Conservation (phyloP, 2,329 filamentous ascomycete species). For the Fonsecaea pedrosoi region DNA sequence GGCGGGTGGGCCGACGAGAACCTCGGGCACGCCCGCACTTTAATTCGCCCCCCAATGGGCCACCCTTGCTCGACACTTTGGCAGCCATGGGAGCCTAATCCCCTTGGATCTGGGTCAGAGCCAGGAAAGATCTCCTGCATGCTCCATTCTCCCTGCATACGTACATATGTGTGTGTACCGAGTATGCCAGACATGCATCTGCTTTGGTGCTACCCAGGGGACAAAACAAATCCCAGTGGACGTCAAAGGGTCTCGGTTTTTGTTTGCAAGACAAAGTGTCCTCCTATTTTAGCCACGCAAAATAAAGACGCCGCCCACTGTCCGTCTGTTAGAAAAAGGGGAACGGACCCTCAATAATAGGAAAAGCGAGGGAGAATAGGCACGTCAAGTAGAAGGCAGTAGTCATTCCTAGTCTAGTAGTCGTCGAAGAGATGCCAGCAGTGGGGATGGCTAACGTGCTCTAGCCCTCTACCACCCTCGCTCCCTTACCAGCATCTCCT, state of each 20-base stretch:
- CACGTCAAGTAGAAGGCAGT: neutral
- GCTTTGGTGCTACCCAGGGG: neutral
- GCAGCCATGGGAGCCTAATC: neutral
- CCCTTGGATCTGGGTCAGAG: conserved; percentile 1
- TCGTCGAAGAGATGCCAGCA: neutral
- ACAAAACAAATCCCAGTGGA: neutral
- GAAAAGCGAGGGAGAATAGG: neutral
- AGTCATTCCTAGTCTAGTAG: neutral
- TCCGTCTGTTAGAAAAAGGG: neutral
- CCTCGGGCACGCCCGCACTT: conserved; percentile 17
- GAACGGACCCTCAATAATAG: conserved; percentile 1
- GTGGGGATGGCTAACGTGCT: neutral
- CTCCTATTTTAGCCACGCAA: neutral
- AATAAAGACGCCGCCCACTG: neutral
- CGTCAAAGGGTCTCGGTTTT: neutral
- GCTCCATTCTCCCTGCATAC: conserved; percentile 1
- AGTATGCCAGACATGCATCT: neutral
- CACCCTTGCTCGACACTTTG: neutral
- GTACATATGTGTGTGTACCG: neutral
- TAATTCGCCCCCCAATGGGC: neutral
- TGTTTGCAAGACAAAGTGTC: neutral
- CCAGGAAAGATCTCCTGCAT: neutral
- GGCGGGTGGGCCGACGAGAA: neutral
- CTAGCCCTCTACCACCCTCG: conserved; percentile 14
- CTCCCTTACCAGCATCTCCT: conserved; percentile 7